A percentile compares a stretch with the other conserved stretches of the same genome.
Evolutionary conservation across 768 basidiomycete genomes (phyloP).

Genomic region (Coprinopsis cinerea): DNA sequence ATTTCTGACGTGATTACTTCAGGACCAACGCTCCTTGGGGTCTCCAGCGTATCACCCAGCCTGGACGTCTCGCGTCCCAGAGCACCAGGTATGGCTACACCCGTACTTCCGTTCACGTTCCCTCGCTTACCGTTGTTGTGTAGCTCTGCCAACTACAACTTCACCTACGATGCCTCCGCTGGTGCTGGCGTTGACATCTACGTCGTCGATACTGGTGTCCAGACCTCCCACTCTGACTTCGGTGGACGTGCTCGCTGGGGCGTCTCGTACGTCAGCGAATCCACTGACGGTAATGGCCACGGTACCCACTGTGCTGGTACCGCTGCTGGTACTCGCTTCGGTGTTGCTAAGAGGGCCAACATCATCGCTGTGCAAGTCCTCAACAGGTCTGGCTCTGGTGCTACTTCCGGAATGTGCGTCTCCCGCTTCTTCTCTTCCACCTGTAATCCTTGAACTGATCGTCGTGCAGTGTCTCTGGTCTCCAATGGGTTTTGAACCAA

Average conservation of each 20-base stretch:
- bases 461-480: constrained; percentile 19
- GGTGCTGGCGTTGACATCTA: constrained; percentile 32
- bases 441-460: not conserved
- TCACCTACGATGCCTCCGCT: constrained; percentile 18
- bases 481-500: constrained; percentile 23
- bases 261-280: constrained; percentile 23
- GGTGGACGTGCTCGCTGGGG: constrained; percentile 36
- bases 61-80: constrained; percentile 13
- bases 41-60: constrained; percentile 21
- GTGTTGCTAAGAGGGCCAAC: constrained; percentile 24
- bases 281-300: constrained; percentile 32
- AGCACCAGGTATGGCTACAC: constrained; percentile 2
- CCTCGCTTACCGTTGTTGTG: not conserved
- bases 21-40: constrained; percentile 32
- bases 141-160: constrained; percentile 17
- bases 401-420: constrained; percentile 15
- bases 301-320: constrained; percentile 30
- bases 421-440: not conserved
- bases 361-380: constrained; percentile 40
- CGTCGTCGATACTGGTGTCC: constrained; percentile 27
- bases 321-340: constrained; percentile 20
- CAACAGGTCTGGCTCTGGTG: constrained; percentile 14
- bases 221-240: constrained; percentile 25
- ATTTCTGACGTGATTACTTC: too few species aligned
- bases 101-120: not conserved